These are phyloP conservation scores for Dentipellis fragilis DNA, from an alignment of 768 basidiomycete species.

Conservation along the genomic window DNA sequence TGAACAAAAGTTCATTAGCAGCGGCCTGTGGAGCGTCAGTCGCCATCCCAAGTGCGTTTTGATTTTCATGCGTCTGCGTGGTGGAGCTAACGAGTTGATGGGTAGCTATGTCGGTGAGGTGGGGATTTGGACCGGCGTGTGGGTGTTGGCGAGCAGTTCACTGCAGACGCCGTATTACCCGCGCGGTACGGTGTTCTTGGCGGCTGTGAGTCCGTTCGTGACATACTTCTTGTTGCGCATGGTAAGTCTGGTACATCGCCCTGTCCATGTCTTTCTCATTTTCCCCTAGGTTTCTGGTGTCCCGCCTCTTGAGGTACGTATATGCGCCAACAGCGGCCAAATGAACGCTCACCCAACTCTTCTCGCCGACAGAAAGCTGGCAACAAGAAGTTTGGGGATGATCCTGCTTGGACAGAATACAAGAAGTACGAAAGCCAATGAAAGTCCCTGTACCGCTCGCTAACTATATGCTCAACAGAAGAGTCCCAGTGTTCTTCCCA, in stretches of 20 bases:
- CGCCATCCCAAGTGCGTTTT: slow-evolving; percentile 62
- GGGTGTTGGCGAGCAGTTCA: slow-evolving; percentile 41
- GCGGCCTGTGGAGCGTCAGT: slow-evolving; percentile 57
- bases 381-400: slow-evolving; percentile 44
- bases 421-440: slow-evolving; percentile 33
- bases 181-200: slow-evolving; percentile 30
- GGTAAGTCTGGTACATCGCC: slow-evolving; percentile 23
- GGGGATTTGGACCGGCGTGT: slow-evolving; percentile 60
- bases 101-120: slow-evolving; percentile 69
- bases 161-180: slow-evolving; percentile 39
- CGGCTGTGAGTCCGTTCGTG: slow-evolving; percentile 50
- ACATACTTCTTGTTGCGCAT: slow-evolving; percentile 52
- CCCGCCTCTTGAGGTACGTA: slow-evolving; percentile 51
- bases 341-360: neutral
- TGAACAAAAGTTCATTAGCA: slow-evolving; percentile 58
- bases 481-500: slow-evolving; percentile 27
- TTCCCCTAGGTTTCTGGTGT: slow-evolving; percentile 47
- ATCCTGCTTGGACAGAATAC: slow-evolving; percentile 48
- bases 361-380: slow-evolving; percentile 24
- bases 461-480: slow-evolving; percentile 11
- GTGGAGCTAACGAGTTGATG: neutral
- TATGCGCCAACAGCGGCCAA: neutral
- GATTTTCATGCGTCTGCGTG: neutral
- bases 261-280: neutral
- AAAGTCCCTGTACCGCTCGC: no score